Base-by-base conservation (phyloP, 1,284 basidiomycete genomes). In the Moesziomyces parantarcticus region DNA sequence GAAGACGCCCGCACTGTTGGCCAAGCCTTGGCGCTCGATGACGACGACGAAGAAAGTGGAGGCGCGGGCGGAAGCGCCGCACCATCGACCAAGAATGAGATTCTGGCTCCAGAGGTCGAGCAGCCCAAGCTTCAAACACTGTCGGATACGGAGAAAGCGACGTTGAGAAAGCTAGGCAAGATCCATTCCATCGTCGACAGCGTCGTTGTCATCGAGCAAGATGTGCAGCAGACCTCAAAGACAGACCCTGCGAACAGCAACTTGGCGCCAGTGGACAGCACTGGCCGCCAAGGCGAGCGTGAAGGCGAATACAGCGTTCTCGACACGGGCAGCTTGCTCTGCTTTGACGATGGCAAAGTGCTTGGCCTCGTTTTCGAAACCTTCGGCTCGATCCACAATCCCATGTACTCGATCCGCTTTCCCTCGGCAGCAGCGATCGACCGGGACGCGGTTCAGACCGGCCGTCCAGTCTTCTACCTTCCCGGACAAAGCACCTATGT, bases 361-460 rank as follows among this genome's bases (percentile, higher is more conserved):
- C 82, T 94, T 69, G 93, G 93, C 50, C 89, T 91, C 83, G 92
- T 95, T 48, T 92, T 90, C 77, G 93, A 95, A 84, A 94, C 93
- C 0, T 95, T 95, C 84, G 93, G 93, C 4, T 92, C 93, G 0
- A 92, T 94, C 3, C 87, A 88, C 41, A 89, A 91, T 72, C 93
- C 93, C 3, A 85, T 94, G 53, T 95, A 95, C 79, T 91, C 93
- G 77, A 87, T 95, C 62, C 89, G 85, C 5, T 85, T 85, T 55
- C 79, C 84, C 3, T 69, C 83, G 5, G 68, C 76, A 2, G 57
- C 63, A 2, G 41, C 86, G 87, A 73, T 77, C 45, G 73, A 81
- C 44, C 64, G 55, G 5, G 55, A 62, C 0, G 13, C 52, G 14
- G 46, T 75, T 36, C 32, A 58, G 29, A 41, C 54, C 0, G 71